A percentile compares a stretch with the other conserved stretches of the same genome.
Conservation (phyloP, 192 early-diverging fungal genomes). For the Linnemannia hyalina region DNA sequence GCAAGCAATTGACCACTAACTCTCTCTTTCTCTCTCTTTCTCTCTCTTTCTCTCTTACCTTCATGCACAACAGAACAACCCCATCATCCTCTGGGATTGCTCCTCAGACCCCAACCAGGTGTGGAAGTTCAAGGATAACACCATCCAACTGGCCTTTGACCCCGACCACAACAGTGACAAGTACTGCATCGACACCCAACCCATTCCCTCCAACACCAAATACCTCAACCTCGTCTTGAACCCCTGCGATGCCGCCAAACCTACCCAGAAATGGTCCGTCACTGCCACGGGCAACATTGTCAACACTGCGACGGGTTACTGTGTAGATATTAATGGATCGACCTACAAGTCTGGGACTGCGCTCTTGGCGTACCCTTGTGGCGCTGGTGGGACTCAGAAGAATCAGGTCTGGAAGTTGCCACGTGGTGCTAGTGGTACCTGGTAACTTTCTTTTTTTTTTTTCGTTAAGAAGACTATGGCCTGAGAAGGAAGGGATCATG, state of each 20-base stretch:
- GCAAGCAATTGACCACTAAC: neutral
- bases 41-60: neutral
- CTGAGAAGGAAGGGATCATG: too few relatives aligned
- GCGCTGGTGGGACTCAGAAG: conserved; percentile 13
- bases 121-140: conserved; percentile 47
- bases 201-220: neutral
- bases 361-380: conserved; percentile 30
- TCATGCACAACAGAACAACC: conserved; percentile 21
- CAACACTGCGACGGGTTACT: conserved; percentile 28
- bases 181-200: conserved; percentile 36
- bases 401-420: conserved; percentile 48
- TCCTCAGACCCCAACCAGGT: conserved; percentile 25
- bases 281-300: conserved; percentile 39
- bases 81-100: conserved; percentile 38
- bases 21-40: neutral
- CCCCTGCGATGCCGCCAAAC: conserved; percentile 14
- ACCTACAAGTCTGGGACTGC: conserved; percentile 25
- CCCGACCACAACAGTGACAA: conserved; percentile 32
- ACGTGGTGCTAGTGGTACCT: conserved; percentile 38
- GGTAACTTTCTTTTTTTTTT: conserved; percentile 9
- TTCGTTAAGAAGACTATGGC: too few relatives aligned
- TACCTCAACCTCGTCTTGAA: conserved; percentile 34
- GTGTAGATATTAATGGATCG: conserved; percentile 27
- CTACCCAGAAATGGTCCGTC: conserved; percentile 38
- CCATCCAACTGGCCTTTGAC: conserved; percentile 44